Percentiles rank a stretch among this genome's conserved stretches.
Evolutionary conservation across 768 basidiomycete species (phyloP).

Genomic region (Daedaleopsis nitida): DNA sequence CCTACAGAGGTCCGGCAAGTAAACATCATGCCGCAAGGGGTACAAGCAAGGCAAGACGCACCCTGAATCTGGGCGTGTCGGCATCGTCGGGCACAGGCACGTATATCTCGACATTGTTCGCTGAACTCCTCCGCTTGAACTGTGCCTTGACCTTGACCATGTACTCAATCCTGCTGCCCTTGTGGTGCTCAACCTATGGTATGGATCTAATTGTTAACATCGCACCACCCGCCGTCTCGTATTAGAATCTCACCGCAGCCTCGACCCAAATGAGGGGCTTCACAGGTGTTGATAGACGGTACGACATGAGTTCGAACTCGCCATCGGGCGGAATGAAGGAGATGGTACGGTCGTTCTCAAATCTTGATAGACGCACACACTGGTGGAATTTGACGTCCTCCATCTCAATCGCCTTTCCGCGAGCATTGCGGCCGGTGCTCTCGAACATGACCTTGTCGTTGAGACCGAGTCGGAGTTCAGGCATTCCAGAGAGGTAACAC

Average conservation of each 20-base stretch:
- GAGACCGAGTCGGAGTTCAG: conserved; percentile 89
- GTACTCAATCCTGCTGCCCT: conserved; percentile 91
- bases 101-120: conserved; percentile 98
- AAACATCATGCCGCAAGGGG: background rate
- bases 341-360: conserved; percentile 98
- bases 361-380: conserved; percentile 94
- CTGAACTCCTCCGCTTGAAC: conserved; percentile 94
- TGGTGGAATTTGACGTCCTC: conserved; percentile 99
- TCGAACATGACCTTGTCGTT: conserved; percentile 99
- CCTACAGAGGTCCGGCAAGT: conserved; percentile 46
- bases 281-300: conserved; percentile 93
- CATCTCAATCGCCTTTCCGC: conserved; percentile 99
- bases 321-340: conserved; percentile 99
- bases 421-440: conserved; percentile 88
- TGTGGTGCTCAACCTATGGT: conserved; percentile 69
- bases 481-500: conserved; percentile 99
- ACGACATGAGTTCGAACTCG: conserved; percentile 98
- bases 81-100: conserved; percentile 99
- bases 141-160: conserved; percentile 96
- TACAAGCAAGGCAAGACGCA: conserved; percentile 36
- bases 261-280: conserved; percentile 99
- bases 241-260: conserved; percentile 60
- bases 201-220: background rate
- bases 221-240: too few relatives aligned
- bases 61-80: conserved; percentile 95